Conservation (phyloP, 2,329 filamentous ascomycete species). For the Epichloe coenophiala region DNA sequence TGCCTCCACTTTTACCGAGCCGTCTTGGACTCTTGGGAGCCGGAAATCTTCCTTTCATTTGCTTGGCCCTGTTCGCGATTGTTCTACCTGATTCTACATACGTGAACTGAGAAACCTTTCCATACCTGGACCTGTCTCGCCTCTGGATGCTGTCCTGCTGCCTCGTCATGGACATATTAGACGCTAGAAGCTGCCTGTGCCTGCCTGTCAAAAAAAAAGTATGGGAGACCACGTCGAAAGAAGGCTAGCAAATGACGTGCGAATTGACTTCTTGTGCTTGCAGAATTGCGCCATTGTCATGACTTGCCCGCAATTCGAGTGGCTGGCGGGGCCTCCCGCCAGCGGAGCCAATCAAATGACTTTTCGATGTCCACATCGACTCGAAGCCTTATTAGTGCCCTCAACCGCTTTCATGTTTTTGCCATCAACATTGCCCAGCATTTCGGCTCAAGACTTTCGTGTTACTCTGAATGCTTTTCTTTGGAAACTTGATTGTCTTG, state of each 20-base stretch:
- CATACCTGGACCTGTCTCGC: not conserved
- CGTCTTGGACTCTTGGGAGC: too few relatives aligned
- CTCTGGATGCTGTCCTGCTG: not conserved
- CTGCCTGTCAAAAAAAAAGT: not conserved
- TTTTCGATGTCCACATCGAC: not conserved
- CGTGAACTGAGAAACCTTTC: too few relatives aligned
- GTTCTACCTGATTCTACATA: too few relatives aligned
- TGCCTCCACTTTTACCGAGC: too few relatives aligned
- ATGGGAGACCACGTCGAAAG: not conserved
- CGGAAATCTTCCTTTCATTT: too few relatives aligned
- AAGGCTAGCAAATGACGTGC: slow-evolving; percentile 3
- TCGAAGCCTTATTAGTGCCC: too few relatives aligned
- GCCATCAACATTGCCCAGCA: too few relatives aligned
- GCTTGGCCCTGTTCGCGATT: too few relatives aligned
- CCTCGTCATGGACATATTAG: not conserved
- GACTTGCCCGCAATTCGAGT: not conserved
- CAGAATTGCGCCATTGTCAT: slow-evolving; percentile 3
- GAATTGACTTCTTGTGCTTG: not conserved
- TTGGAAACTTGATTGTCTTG: not conserved
- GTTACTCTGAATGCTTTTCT: not conserved
- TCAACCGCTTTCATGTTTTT: too few relatives aligned
- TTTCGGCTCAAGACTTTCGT: not conserved
- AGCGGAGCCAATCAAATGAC: not conserved
- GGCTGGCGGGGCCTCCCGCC: not conserved
- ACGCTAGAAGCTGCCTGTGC: not conserved